A percentile compares a stretch with the other conserved stretches of the same genome.
phyloP scores from a whole-genome alignment of 2,329 filamentous ascomycete species.

The Trichoderma sp. region DNA sequence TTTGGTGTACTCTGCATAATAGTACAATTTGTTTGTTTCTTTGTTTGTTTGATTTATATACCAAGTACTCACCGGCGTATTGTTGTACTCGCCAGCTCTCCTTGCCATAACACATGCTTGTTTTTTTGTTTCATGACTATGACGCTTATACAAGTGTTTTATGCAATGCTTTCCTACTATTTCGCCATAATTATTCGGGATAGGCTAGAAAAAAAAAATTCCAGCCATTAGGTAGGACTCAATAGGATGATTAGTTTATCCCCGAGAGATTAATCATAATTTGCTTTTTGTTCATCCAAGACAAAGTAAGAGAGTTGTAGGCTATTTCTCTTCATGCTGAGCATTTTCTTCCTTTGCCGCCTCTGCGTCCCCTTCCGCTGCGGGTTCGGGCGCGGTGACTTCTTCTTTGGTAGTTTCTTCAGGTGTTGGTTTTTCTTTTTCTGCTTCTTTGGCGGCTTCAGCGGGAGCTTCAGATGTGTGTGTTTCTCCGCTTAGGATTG shows the following conservation, averaged over 20 bases:
- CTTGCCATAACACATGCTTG: neutral
- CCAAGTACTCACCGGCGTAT: neutral
- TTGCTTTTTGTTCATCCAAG: neutral
- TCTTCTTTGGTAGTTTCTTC: neutral
- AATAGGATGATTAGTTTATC: neutral
- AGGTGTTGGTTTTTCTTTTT: neutral
- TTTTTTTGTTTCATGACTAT: neutral
- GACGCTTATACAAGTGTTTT: conserved; percentile 10
- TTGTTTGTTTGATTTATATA: neutral
- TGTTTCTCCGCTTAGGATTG: conserved; percentile 8
- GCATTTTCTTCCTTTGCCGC: neutral
- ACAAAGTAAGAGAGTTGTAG: neutral
- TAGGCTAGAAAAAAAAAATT: neutral
- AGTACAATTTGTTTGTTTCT: neutral
- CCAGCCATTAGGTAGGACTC: neutral
- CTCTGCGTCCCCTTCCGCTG: neutral
- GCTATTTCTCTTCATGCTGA: conserved; percentile 9
- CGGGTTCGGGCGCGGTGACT: neutral
- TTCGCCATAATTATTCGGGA: neutral
- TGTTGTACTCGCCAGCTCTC: neutral
- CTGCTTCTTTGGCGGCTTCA: neutral
- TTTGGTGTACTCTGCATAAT: neutral
- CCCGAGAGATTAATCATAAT: neutral
- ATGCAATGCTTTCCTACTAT: neutral
- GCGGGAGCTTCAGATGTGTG: neutral